phyloP scores from a whole-genome alignment of 306 rosid genomes.

The barrel medic (Medicago truncatula) region DNA sequence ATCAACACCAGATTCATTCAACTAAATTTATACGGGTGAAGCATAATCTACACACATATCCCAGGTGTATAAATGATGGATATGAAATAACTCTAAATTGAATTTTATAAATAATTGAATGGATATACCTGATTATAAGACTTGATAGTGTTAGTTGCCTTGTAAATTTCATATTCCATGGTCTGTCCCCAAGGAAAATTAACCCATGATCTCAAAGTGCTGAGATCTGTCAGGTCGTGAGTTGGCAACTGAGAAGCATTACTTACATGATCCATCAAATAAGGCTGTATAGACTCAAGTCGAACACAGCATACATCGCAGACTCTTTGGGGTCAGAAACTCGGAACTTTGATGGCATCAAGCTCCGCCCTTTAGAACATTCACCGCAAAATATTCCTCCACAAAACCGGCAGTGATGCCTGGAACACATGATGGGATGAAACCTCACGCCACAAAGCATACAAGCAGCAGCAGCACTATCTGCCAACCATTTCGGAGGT shows the following conservation, averaged over 20 bases:
- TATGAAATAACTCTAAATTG: no score
- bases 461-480: constrained; percentile 88
- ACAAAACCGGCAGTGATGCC: constrained; percentile 98
- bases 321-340: constrained; percentile 86
- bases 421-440: constrained; percentile 91
- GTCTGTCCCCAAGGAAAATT: constrained; percentile 97
- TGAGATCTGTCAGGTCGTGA: constrained; percentile 89
- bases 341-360: constrained; percentile 80
- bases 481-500: constrained; percentile 95
- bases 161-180: constrained; percentile 95
- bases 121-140: constrained; percentile 63
- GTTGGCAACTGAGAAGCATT: constrained; percentile 92
- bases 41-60: no score
- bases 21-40: no score
- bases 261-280: constrained; percentile 91
- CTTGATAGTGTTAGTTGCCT: constrained; percentile 78
- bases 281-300: constrained; percentile 85
- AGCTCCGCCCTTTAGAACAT: constrained; percentile 87
- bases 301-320: constrained; percentile 95
- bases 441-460: constrained; percentile 93
- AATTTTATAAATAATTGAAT: no score
- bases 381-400: constrained; percentile 97
- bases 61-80: no score
- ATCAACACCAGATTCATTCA: no score
- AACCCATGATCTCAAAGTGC: constrained; percentile 90